Conservation (phyloP, 306 rosid species). For the Malus sylvestris region DNA sequence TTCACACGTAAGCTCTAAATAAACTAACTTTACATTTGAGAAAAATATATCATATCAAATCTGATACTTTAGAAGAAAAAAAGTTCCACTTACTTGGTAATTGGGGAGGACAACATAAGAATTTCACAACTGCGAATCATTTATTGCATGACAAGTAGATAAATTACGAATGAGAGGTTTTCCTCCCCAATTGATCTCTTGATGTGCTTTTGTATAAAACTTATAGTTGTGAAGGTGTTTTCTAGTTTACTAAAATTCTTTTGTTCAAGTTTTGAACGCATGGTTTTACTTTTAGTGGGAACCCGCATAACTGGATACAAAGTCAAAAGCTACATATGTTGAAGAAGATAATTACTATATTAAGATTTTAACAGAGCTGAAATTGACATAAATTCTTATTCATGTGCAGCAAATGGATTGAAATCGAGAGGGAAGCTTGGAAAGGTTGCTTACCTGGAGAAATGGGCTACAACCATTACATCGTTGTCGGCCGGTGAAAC, state of each 20-base stretch:
- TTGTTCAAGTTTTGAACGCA: not conserved
- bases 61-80: too few relatives aligned
- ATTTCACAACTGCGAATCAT: too few relatives aligned
- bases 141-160: too few relatives aligned
- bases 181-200: not conserved
- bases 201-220: not conserved
- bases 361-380: not conserved
- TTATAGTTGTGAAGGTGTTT: too few relatives aligned
- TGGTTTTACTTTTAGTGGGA: not conserved
- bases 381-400: not conserved
- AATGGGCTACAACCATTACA: conserved; percentile 49
- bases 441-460: conserved; percentile 51
- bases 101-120: too few relatives aligned
- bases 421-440: conserved; percentile 39
- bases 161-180: too few relatives aligned
- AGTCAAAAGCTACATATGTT: not conserved
- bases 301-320: not conserved
- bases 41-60: not conserved
- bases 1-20: not conserved
- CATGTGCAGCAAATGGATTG: conserved; percentile 31
- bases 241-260: not conserved
- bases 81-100: not conserved
- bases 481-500: conserved; percentile 38
- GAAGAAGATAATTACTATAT: too few relatives aligned
- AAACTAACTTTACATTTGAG: not conserved